A percentile compares a stretch with the other conserved stretches of the same genome.
phyloP scores from a whole-genome alignment of 139 green algal genomes.

The Pedinophyceae sp. region DNA sequence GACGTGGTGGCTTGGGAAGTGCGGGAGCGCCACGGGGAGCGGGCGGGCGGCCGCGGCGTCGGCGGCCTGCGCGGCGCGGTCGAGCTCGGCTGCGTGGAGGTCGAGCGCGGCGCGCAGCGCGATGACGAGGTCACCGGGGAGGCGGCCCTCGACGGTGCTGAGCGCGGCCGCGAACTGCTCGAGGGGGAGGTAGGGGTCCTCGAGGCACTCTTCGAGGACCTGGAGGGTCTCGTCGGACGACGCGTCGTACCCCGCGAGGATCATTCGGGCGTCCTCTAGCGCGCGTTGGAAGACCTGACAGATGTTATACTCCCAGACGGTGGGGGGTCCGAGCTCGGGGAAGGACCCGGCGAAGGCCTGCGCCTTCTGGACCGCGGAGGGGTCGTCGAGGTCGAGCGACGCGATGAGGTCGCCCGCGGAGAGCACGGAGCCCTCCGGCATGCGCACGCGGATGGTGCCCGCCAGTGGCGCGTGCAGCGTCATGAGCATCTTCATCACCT shows the following conservation, averaged over 20 bases:
- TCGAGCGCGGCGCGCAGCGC: no score
- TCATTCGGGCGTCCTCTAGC: constrained; percentile 26
- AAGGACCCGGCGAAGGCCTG: constrained; percentile 22
- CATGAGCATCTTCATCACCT: constrained; percentile 95
- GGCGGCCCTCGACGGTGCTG: neutral
- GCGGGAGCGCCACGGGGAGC: constrained; percentile 63
- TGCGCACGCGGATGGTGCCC: constrained; percentile 29
- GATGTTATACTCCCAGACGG: constrained; percentile 26
- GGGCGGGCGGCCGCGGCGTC: no score
- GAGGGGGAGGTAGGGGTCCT: neutral
- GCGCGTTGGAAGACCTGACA: constrained; percentile 35
- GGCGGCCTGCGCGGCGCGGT: no score
- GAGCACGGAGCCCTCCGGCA: constrained; percentile 54
- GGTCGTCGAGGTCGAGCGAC: constrained; percentile 53
- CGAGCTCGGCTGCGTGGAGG: no score
- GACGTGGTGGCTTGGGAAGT: no score
- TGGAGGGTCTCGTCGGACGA: neutral
- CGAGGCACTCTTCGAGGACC: neutral
- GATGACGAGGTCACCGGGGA: neutral
- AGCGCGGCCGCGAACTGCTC: neutral
- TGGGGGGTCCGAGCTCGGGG: constrained; percentile 54
- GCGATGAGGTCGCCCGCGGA: constrained; percentile 62
- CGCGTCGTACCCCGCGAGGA: constrained; percentile 33
- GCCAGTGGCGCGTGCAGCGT: constrained; percentile 48
- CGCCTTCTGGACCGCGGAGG: constrained; percentile 15